A percentile compares a stretch with the other conserved stretches of the same genome.
These are phyloP conservation scores for Claviceps quebecensis DNA, from an alignment of 2,329 filamentous ascomycete species.

Conservation along the genomic window DNA sequence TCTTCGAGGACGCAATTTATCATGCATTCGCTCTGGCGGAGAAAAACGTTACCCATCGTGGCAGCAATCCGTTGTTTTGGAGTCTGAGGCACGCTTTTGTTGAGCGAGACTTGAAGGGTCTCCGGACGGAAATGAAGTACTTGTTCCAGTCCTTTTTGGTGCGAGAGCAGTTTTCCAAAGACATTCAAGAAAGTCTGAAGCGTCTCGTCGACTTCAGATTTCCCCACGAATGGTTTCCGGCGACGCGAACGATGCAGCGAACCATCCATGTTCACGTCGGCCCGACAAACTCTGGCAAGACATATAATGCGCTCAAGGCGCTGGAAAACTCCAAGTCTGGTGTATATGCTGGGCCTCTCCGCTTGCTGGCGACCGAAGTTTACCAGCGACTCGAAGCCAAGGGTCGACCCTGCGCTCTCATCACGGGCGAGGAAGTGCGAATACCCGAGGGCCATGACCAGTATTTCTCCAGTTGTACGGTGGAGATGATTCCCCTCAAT, in stretches of 20 bases:
- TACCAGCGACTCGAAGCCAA: constrained; percentile 73
- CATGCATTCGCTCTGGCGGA: constrained; percentile 32
- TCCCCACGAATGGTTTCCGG: constrained; percentile 85
- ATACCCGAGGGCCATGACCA: constrained; percentile 43
- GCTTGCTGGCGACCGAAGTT: constrained; percentile 87
- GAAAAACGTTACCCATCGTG: constrained; percentile 20
- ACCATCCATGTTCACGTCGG: constrained; percentile 88
- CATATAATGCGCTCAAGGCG: constrained; percentile 79
- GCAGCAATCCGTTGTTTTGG: constrained; percentile 41
- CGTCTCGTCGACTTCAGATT: constrained; percentile 70
- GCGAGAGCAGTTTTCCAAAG: constrained; percentile 40
- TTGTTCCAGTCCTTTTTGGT: constrained; percentile 54
- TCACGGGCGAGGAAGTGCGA: constrained; percentile 85
- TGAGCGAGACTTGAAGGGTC: constrained; percentile 31
- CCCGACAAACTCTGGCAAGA: constrained; percentile 96
- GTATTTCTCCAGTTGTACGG: constrained; percentile 71
- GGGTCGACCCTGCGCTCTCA: constrained; percentile 59
- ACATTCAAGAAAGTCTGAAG: constrained; percentile 43
- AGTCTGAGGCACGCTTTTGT: constrained; percentile 47
- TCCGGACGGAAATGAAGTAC: constrained; percentile 48
- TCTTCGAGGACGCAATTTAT: constrained; percentile 32
- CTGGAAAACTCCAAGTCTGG: constrained; percentile 64
- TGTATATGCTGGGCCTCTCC: constrained; percentile 80
- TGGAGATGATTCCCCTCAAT: constrained; percentile 65
- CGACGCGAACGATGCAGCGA: constrained; percentile 64